Percentiles rank a stretch among this genome's conserved stretches.
These are phyloP conservation scores for Ogataea chonburiensis DNA, from an alignment of 805 yeast genomes.

Conservation along the genomic window DNA sequence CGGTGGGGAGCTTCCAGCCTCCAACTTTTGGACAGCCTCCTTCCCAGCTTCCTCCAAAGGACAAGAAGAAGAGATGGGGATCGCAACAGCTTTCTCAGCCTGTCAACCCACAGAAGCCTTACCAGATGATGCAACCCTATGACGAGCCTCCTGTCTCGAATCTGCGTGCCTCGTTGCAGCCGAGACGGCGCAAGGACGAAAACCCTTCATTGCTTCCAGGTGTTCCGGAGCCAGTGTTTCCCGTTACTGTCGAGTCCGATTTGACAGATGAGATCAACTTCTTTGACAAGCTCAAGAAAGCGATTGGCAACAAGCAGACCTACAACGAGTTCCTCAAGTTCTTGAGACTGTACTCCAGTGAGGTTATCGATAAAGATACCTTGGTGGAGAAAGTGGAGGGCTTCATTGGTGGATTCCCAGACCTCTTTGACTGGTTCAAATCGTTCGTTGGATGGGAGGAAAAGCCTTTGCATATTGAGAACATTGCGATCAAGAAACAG, in stretches of 20 bases:
- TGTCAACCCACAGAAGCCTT: constrained; percentile 13
- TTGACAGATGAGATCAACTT: constrained; percentile 83
- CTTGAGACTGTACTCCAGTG: constrained; percentile 84
- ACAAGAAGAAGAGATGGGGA: constrained; percentile 30
- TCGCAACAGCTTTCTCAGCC: constrained; percentile 21
- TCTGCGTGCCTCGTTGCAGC: constrained; percentile 36
- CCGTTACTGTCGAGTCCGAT: constrained; percentile 54
- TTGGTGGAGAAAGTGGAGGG: constrained; percentile 82
- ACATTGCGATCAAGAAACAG: constrained; percentile 84
- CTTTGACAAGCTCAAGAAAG: constrained; percentile 88
- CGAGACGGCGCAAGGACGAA: constrained; percentile 34
- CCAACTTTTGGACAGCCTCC: constrained; percentile 39
- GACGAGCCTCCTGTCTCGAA: constrained; percentile 51
- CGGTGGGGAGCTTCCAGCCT: constrained; percentile 85
- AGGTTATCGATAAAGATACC: constrained; percentile 78
- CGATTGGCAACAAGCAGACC: constrained; percentile 82
- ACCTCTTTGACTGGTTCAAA: constrained; percentile 88
- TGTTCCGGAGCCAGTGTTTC: constrained; percentile 77
- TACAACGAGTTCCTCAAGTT: constrained; percentile 91
- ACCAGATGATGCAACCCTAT: constrained; percentile 26
- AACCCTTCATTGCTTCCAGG: constrained; percentile 78
- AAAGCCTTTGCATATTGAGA: constrained; percentile 82
- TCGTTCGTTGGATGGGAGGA: constrained; percentile 86
- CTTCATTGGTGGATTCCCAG: constrained; percentile 78
- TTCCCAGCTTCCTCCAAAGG: constrained; percentile 25